A percentile compares a stretch with the other conserved stretches of the same genome.
These are phyloP conservation scores for Penicillium thymicola DNA, from an alignment of 2,329 filamentous ascomycete genomes.

Conservation along the genomic window DNA sequence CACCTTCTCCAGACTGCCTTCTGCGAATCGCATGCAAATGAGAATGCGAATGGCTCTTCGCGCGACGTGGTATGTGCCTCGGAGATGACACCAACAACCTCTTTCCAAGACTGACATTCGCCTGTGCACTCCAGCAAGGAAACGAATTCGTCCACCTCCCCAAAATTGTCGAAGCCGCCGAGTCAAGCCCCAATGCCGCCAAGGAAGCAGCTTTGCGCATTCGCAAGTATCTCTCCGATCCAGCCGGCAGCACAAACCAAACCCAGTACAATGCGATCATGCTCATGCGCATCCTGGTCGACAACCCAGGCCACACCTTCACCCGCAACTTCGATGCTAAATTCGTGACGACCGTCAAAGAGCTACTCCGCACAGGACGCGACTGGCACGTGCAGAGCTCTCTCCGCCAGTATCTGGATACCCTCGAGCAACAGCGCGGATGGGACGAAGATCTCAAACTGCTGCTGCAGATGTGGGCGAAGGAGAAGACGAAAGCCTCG, in stretches of 20 bases:
- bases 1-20: constrained; percentile 62
- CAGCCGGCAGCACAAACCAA: constrained; percentile 62
- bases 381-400: constrained; percentile 81
- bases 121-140: constrained; percentile 50
- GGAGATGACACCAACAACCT: background rate
- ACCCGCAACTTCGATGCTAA: constrained; percentile 86
- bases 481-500: constrained; percentile 69
- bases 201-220: constrained; percentile 76
- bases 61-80: constrained; percentile 50
- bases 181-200: constrained; percentile 83
- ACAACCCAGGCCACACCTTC: constrained; percentile 88
- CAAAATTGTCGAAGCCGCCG: constrained; percentile 88
- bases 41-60: constrained; percentile 38
- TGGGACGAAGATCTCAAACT: constrained; percentile 69
- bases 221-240: constrained; percentile 74
- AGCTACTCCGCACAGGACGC: constrained; percentile 66
- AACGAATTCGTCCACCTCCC: constrained; percentile 92
- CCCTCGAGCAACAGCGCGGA: constrained; percentile 67
- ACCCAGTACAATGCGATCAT: constrained; percentile 96
- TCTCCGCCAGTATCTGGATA: constrained; percentile 78
- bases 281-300: constrained; percentile 84
- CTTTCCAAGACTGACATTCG: background rate
- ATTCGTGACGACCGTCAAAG: constrained; percentile 73
- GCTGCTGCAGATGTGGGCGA: constrained; percentile 84
- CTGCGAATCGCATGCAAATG: constrained; percentile 63